A percentile compares a stretch with the other conserved stretches of the same genome.
These are phyloP conservation scores for Vicia faba DNA, from an alignment of 306 rosid species.

Conservation along the genomic window DNA sequence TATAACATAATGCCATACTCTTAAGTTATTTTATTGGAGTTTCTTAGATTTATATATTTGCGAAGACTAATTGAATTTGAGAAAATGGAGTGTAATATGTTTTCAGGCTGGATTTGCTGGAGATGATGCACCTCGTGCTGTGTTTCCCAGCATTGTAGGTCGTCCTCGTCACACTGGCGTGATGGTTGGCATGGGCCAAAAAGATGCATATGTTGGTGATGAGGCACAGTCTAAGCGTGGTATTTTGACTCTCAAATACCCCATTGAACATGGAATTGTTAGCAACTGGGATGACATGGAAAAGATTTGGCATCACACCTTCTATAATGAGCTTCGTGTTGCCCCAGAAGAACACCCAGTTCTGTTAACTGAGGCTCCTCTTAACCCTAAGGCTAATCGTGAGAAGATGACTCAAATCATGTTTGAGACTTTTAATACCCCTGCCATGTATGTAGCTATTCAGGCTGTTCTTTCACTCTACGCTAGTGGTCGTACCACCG, in stretches of 20 bases:
- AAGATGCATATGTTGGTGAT: slow-evolving; percentile 99
- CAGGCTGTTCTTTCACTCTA: slow-evolving; percentile 98
- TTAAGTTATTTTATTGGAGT: slow-evolving; percentile 14
- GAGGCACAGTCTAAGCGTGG: slow-evolving; percentile 99
- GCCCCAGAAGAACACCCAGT: slow-evolving; percentile 99
- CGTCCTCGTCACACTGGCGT: slow-evolving; percentile 99
- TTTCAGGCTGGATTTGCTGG: slow-evolving; percentile 98
- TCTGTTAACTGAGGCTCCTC: slow-evolving; percentile 97
- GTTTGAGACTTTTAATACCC: slow-evolving; percentile 97
- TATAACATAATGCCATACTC: background rate
- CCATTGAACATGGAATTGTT: slow-evolving; percentile 98
- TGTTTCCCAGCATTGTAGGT: slow-evolving; percentile 97
- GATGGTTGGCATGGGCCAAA: slow-evolving; percentile 99
- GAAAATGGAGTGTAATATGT: slow-evolving; percentile 13
- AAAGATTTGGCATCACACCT: slow-evolving; percentile 99
- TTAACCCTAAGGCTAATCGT: slow-evolving; percentile 96
- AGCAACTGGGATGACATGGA: slow-evolving; percentile 99
- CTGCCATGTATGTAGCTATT: slow-evolving; percentile 99
- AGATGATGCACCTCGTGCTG: slow-evolving; percentile 99
- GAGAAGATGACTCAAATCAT: slow-evolving; percentile 99
- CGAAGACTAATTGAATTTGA: slow-evolving; percentile 12
- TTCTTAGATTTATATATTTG: slow-evolving; percentile 9
- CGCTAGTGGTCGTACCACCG: slow-evolving; percentile 99
- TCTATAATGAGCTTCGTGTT: slow-evolving; percentile 97
- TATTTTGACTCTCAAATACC: slow-evolving; percentile 90